A percentile compares a stretch with the other conserved stretches of the same genome.
Evolutionary conservation across 75 land plant genomes (phyloP).

Genomic region (Pinus albicaulis): DNA sequence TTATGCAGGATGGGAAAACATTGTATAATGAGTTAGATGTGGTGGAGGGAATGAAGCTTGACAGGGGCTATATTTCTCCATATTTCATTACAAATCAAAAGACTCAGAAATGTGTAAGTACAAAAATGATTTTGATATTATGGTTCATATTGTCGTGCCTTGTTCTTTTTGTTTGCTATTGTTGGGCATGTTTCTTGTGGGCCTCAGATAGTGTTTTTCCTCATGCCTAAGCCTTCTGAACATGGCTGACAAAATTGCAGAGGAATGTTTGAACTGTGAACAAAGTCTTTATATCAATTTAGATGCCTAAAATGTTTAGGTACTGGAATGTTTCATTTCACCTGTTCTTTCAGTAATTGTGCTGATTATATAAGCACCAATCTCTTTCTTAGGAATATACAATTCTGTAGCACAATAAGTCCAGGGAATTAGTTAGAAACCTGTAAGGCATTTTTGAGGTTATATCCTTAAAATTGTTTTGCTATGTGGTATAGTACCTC

Average conservation of each 20-base stretch:
- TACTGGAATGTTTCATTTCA: too few relatives aligned
- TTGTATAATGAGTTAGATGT: conserved; percentile 82
- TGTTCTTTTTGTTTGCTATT: not conserved
- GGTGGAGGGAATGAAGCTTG: conserved; percentile 93
- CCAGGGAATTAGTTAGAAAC: too few relatives aligned
- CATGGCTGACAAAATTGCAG: not conserved
- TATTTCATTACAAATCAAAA: conserved; percentile 72
- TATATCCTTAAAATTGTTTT: too few relatives aligned
- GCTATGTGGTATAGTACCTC: too few relatives aligned
- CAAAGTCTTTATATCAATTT: not conserved
- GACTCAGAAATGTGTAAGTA: conserved; percentile 86
- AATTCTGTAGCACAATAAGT: too few relatives aligned
- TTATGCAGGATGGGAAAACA: conserved; percentile 82
- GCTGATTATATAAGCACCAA: too few relatives aligned
- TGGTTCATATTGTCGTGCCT: not conserved
- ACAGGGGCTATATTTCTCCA: conserved; percentile 83
- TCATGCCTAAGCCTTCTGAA: not conserved
- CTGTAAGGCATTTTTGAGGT: too few relatives aligned
- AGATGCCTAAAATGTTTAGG: not conserved
- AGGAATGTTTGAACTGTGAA: not conserved
- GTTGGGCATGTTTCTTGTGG: not conserved
- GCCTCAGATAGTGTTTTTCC: not conserved
- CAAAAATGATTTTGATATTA: not conserved
- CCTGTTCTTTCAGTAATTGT: too few relatives aligned
- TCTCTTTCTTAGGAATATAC: too few relatives aligned